A percentile compares a stretch with the other conserved stretches of the same genome.
These are phyloP conservation scores for Rhexocercosporidium sp. DNA, from an alignment of 2,329 filamentous ascomycete genomes.

Conservation along the genomic window DNA sequence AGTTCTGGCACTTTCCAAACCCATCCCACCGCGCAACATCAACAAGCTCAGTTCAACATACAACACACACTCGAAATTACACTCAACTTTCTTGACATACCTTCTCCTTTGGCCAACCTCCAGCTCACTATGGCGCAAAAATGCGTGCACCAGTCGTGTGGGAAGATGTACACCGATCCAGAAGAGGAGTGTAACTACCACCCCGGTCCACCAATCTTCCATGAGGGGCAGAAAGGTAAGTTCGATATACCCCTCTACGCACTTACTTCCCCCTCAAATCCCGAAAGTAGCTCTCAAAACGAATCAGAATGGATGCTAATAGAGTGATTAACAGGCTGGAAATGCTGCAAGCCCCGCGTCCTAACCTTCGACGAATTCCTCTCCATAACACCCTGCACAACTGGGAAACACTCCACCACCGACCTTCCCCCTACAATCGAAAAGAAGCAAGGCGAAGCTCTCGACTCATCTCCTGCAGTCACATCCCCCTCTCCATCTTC, in stretches of 20 bases:
- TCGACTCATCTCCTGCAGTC: conserved; percentile 13
- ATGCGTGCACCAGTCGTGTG: conserved; percentile 96
- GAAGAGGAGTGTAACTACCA: conserved; percentile 90
- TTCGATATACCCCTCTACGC: conserved; percentile 22
- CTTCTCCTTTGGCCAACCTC: background rate
- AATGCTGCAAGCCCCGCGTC: conserved; percentile 97
- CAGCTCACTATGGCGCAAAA: conserved; percentile 61
- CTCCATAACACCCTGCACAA: conserved; percentile 87
- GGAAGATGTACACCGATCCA: conserved; percentile 81
- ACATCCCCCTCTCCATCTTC: background rate
- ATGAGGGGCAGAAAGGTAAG: conserved; percentile 97
- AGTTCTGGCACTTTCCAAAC: conserved; percentile 24
- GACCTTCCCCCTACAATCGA: conserved; percentile 69
- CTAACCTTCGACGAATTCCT: conserved; percentile 99
- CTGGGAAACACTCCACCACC: conserved; percentile 88
- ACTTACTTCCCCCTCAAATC: background rate
- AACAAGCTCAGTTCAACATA: conserved; percentile 1
- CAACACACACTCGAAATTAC: background rate
- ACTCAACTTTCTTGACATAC: background rate
- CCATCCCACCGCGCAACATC: background rate
- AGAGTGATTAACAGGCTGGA: conserved; percentile 73
- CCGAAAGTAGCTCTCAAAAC: background rate
- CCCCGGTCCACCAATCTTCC: conserved; percentile 91
- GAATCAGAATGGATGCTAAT: background rate
- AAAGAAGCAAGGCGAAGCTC: conserved; percentile 56